Base-by-base conservation (phyloP, 768 basidiomycete genomes). In the Russula lepida region DNA sequence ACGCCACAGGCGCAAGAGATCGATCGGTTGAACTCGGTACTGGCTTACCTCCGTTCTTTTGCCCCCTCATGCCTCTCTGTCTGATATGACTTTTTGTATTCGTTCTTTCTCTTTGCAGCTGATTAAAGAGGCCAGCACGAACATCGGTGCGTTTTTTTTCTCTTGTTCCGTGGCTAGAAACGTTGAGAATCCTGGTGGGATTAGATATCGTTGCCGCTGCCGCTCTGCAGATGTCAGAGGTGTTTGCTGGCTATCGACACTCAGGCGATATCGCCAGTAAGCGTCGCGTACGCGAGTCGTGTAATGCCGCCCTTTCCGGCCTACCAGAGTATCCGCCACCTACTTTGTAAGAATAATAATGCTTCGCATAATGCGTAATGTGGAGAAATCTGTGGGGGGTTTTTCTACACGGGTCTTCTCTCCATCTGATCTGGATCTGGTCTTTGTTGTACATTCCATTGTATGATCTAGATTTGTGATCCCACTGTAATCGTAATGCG, bases 221-320 rank as follows among this genome's bases (percentile, higher is more conserved):
- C 0, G 75, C 81, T 1, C 85, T 88, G 71, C 89, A 92, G 73
- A 82, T 92, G 75, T 79, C 81, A 65, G 89, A 92, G 68, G 87
- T 88, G 21, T 83, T 81, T 65, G 66, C 76, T 21, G 84, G 84
- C 8, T 92, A 92, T 68, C 81, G 88, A 30, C 86, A 88, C 50
- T 90, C 89, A 7, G 76, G 78, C 2, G 89, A 92, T 70, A 56
- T 75, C 28, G 81, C 86, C 6, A 86, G 87, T 68, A 91, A 89
- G 70, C 77, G 77, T 23, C 82, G 88, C 25, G 89, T 92, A 11
- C 81, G 87, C 33, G 88, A 92, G 70, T 83, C 85, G 3, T 84
- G 84, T 53, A 92, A 92, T 68, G 87, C 88, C 13, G 86, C 89
- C 6, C 70, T 92, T 49, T 76, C 77, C 43, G 78, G 78, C 44